Percentiles rank a stretch among this genome's conserved stretches.
Evolutionary conservation across 306 rosid species (phyloP).

Genomic region (Acacia crassicarpa): DNA sequence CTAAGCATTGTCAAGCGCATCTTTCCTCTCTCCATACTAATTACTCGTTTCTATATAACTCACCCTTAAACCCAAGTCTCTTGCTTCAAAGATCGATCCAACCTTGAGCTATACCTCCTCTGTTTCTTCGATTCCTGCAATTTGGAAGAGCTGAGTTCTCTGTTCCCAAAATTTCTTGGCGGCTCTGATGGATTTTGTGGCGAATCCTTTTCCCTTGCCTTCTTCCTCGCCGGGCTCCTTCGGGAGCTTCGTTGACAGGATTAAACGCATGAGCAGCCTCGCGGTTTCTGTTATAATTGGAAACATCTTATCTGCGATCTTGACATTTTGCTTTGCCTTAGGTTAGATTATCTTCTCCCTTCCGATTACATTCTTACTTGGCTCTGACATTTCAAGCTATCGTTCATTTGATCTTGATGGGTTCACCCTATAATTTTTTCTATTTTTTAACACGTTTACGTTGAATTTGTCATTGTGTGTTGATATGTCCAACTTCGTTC

Average conservation of each 20-base stretch:
- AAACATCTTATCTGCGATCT: slow-evolving; percentile 91
- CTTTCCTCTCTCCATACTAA: slow-evolving; percentile 16
- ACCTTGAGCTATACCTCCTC: not conserved
- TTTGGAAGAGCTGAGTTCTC: not conserved
- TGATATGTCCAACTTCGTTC: slow-evolving; percentile 2
- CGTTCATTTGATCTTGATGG: slow-evolving; percentile 22
- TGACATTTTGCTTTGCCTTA: slow-evolving; percentile 94
- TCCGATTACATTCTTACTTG: not conserved
- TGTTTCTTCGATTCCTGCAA: slow-evolving; percentile 18
- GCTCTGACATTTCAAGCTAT: not conserved
- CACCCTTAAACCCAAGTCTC: slow-evolving; percentile 43
- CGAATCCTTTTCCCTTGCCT: slow-evolving; percentile 58
- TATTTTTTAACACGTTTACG: not conserved
- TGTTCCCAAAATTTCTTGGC: slow-evolving; percentile 26
- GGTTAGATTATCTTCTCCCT: slow-evolving; percentile 46
- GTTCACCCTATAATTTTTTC: not conserved
- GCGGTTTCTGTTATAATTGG: slow-evolving; percentile 80
- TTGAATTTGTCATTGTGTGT: slow-evolving; percentile 30
- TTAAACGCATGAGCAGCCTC: slow-evolving; percentile 56
- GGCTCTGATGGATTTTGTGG: slow-evolving; percentile 62
- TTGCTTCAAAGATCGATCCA: slow-evolving; percentile 16
- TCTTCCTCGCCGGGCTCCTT: slow-evolving; percentile 45
- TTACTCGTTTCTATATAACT: not conserved
- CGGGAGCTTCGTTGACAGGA: slow-evolving; percentile 63
- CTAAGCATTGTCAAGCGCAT: slow-evolving; percentile 42